phyloP scores from a whole-genome alignment of 805 yeast species.

The Phaffomyces opuntiae region DNA sequence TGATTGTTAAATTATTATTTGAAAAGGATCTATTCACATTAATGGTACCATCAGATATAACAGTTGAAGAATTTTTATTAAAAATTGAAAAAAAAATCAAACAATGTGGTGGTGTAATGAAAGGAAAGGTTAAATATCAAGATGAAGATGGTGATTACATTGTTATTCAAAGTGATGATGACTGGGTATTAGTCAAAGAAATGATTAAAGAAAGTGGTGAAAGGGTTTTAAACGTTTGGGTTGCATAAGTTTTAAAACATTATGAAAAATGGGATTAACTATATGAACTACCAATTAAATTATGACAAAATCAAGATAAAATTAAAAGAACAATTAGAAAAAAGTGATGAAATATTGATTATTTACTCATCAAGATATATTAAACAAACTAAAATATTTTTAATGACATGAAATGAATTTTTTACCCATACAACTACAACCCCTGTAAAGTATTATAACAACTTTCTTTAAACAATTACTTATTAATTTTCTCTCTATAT shows the following conservation, averaged over 20 bases:
- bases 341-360: neutral
- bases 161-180: constrained; percentile 78
- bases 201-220: constrained; percentile 47
- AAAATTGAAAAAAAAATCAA: constrained; percentile 52
- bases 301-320: neutral
- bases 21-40: constrained; percentile 52
- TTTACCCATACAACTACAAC: no score
- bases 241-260: constrained; percentile 16
- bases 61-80: constrained; percentile 45
- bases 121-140: constrained; percentile 61
- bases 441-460: no score
- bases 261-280: no score
- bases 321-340: neutral
- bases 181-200: constrained; percentile 80
- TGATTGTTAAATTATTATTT: constrained; percentile 35
- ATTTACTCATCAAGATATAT: neutral
- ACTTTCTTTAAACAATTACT: no score
- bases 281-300: neutral
- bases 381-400: no score
- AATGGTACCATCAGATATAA: constrained; percentile 48
- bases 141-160: constrained; percentile 97
- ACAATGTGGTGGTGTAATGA: constrained; percentile 42
- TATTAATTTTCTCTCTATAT: no score
- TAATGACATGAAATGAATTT: no score
- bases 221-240: constrained; percentile 38